Evolutionary conservation across 805 yeast genomes (phyloP).

Genomic region (Schwanniomyces vanrijiae): DNA sequence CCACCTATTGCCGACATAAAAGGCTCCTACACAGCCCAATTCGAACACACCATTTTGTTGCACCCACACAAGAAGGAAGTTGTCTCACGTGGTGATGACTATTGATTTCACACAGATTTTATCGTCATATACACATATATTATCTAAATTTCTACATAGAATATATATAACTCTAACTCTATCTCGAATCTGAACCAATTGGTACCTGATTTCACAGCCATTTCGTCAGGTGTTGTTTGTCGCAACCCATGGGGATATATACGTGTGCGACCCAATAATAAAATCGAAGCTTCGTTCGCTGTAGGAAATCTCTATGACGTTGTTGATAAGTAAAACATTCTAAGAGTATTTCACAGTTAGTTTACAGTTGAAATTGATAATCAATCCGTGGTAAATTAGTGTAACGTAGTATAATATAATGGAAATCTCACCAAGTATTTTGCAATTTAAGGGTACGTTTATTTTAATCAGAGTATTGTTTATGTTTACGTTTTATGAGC

Average conservation of each 20-base stretch:
- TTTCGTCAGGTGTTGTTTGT: neutral
- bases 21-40: constrained; percentile 95
- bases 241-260: neutral
- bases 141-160: neutral
- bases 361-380: neutral
- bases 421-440: constrained; percentile 69
- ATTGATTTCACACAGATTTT: too few relatives aligned
- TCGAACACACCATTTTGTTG: constrained; percentile 87
- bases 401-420: constrained; percentile 30
- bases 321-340: neutral
- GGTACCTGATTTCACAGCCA: neutral
- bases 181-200: neutral
- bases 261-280: neutral
- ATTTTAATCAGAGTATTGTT: neutral
- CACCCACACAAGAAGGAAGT: constrained; percentile 94
- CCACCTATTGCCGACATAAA: constrained; percentile 85
- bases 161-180: neutral
- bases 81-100: constrained; percentile 93
- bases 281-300: neutral
- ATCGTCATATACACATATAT: too few relatives aligned
- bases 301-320: neutral
- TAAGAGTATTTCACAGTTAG: neutral
- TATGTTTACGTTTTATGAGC: neutral
- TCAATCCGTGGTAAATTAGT: constrained; percentile 1
- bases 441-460: constrained; percentile 75